Base-by-base conservation (phyloP, 306 rosid genomes). In the Sophora flavescens region DNA sequence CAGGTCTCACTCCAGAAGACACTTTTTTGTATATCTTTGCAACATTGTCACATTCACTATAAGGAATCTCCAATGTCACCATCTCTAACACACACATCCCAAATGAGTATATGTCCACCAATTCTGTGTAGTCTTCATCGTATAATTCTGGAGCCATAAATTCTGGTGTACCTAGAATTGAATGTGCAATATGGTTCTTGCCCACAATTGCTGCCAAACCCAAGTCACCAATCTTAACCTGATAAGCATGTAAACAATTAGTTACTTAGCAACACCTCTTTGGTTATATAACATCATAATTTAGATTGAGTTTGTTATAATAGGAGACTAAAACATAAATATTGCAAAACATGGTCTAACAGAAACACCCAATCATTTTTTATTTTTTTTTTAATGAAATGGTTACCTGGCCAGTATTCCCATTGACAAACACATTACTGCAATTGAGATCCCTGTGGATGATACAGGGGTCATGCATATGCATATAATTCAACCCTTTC, bases 381-480 rank as follows among this genome's bases (percentile, higher is more conserved):
- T n/a, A n/a, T n/a, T n/a, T n/a, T n/a, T n/a, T n/a, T n/a, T 22
- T 12, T 39, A 60, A 56, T 0, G 36, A 44, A n/a, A 54, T 52
- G 0, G 33, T 44, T 84, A 93, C 97, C 98, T 93, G 93, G 75
- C 97, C 97, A 78, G 67, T 80, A 80, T 91, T 87, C n/a, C 97
- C 98, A 84, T 95, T 95, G 79, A 95, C 96, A 78, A 95, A 95
- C 14, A 95, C 88, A 59, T 95, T 95, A 72, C 97, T 95, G 80
- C 98, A 95, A 58, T 95, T 95, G 82, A 95, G 93, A 85, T 95
- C 98, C 71, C 98, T 90, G n/a, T 93, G 98, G 53, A 93, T 93
- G 62, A 91, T 88, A 72, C 98, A 93, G 58, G 98, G 97, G 5
- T 91, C 92, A 60, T 86, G 89, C 3, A 78, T 78, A 77, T 95